Percentiles rank a stretch among this genome's conserved stretches.
Conservation (phyloP, 176 grass and related monocot genomes). For the Chloris gayana region DNA sequence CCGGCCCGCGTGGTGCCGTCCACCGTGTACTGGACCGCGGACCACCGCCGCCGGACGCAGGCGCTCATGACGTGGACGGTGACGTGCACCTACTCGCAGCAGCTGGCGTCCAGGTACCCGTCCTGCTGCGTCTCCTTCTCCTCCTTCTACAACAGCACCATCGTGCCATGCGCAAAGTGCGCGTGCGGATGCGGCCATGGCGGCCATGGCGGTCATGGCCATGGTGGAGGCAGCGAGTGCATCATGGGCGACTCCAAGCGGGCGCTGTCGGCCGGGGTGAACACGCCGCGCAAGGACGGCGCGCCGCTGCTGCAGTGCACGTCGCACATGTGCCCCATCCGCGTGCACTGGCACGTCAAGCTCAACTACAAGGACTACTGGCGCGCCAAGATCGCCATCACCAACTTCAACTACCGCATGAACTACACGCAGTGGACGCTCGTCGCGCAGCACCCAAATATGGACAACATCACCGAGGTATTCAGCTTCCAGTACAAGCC, state of each 20-base stretch:
- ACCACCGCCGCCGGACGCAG: slow-evolving; percentile 75
- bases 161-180: slow-evolving; percentile 72
- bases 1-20: slow-evolving; percentile 66
- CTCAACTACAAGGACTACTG: slow-evolving; percentile 99
- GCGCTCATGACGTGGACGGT: slow-evolving; percentile 94
- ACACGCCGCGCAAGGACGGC: slow-evolving; percentile 81
- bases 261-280: slow-evolving; percentile 52
- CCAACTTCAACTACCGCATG: slow-evolving; percentile 89
- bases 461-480: slow-evolving; percentile 83
- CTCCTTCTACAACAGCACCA: slow-evolving; percentile 93
- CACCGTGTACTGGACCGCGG: slow-evolving; percentile 65
- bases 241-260: slow-evolving; percentile 67
- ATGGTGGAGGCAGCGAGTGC: slow-evolving; percentile 1
- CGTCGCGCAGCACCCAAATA: slow-evolving; percentile 80
- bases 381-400: slow-evolving; percentile 86
- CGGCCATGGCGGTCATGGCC: slow-evolving; percentile 19
- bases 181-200: slow-evolving; percentile 77
- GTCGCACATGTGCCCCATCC: slow-evolving; percentile 82
- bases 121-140: slow-evolving; percentile 92
- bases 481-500: slow-evolving; percentile 95
- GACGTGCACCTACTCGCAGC: slow-evolving; percentile 84
- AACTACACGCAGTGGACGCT: slow-evolving; percentile 99
- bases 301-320: slow-evolving; percentile 81
- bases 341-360: slow-evolving; percentile 95
- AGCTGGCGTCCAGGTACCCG: slow-evolving; percentile 69